These are phyloP conservation scores for Mortierella sp. DNA, from an alignment of 371 early-diverging fungal genomes.

Conservation along the genomic window DNA sequence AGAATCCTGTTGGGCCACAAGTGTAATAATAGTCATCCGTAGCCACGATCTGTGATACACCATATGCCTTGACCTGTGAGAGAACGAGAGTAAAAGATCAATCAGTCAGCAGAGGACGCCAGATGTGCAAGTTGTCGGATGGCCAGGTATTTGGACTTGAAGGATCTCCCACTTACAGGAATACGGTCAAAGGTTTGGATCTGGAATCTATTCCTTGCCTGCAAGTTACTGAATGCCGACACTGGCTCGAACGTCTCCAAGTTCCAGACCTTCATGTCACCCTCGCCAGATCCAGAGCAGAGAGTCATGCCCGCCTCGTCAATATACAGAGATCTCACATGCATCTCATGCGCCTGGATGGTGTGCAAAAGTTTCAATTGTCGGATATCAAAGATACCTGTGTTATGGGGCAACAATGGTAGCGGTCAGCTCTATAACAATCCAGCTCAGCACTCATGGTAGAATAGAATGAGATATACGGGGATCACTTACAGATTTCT, in stretches of 20 bases:
- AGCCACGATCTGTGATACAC: conserved; percentile 60
- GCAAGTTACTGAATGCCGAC: conserved; percentile 59
- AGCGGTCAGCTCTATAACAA: too few species aligned
- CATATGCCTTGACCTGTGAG: conserved; percentile 54
- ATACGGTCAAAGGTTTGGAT: conserved; percentile 66
- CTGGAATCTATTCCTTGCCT: conserved; percentile 69
- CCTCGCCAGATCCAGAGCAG: conserved; percentile 73
- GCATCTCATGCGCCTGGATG: conserved; percentile 76
- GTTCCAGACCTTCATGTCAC: conserved; percentile 78
- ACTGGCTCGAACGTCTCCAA: conserved; percentile 66
- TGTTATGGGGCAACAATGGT: conserved; percentile 33
- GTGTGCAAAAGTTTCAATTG: conserved; percentile 73
- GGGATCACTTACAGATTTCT: conserved; percentile 70
- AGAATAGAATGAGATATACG: background rate
- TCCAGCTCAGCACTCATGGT: background rate
- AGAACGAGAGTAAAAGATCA: too few species aligned
- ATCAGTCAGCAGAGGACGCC: too few species aligned
- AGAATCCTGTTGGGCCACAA: conserved; percentile 63
- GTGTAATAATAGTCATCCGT: conserved; percentile 55
- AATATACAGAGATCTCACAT: conserved; percentile 75
- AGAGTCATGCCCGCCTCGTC: conserved; percentile 66
- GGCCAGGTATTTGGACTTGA: too few species aligned
- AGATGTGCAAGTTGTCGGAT: too few species aligned
- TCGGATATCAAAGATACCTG: conserved; percentile 82
- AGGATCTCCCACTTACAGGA: conserved; percentile 61